Evolutionary conservation across 2,329 filamentous ascomycete genomes (phyloP), one percentile per base, ranked within the genome.

Genomic region (Coniochaeta hoffmannii): DNA sequence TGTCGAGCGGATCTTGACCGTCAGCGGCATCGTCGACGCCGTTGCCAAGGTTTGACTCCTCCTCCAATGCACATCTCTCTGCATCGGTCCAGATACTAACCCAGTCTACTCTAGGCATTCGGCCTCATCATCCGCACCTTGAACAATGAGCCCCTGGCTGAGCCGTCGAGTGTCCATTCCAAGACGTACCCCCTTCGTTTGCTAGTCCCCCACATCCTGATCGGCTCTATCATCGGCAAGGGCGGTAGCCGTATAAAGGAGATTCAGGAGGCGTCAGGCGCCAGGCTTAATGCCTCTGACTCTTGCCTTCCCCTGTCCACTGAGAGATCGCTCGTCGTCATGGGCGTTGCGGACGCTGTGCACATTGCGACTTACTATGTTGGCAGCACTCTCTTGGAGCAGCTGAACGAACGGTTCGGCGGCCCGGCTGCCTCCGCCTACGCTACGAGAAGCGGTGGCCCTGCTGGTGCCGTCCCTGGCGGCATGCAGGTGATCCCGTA

Each of bases 401-500:
- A 99, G 75, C 80, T 99, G 57, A 97, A 94, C 54, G 94, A 99
- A 71, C 87, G 94, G 41, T 99, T 97, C 64, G 93, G 94, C 54
- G 94, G 94, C 6, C 92, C 94, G 19, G 91, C 91, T 56, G 93
- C 94, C 52, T 99, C 94, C n/a, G 93, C 94, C 30, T 99, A 99
- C 69, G 94, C 94, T 50, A 96, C 93, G 50, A 87, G 94, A 61
- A 96, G 90, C 67, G 94, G 94, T 59, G 92, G 90, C 52, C 92
- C 94, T 53, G 90, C 93, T 56, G 93, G 93, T 53, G 90, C 93
- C 32, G 90, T 97, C 15, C 94, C 94, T 22, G 94, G 94, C 58
- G 94, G 94, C 59, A 96, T 99, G 91, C 94, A 97, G 71, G 94
- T 99, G 52, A 91, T 97, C n/a, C 94, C 94, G 6, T 99, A 99